phyloP scores from a whole-genome alignment of 441 rosid species.

The Theobroma grandiflorum region DNA sequence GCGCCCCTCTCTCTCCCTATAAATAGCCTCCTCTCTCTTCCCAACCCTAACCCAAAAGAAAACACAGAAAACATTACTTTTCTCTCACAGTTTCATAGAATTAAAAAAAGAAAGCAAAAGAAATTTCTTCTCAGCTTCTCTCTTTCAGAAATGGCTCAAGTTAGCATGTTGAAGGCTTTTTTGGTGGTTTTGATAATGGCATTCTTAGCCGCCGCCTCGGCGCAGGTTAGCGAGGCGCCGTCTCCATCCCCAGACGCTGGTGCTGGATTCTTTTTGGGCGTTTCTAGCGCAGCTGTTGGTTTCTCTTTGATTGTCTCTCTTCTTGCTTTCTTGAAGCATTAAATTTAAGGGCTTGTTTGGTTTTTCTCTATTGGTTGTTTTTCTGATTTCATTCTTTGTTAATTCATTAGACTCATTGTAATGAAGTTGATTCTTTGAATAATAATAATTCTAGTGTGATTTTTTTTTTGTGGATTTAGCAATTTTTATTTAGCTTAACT shows the following conservation, averaged over 20 bases:
- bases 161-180: conserved; percentile 27
- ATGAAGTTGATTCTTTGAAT: conserved; percentile 12
- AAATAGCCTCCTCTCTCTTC: neutral
- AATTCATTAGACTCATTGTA: neutral
- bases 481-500: neutral
- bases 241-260: conserved; percentile 34
- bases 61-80: neutral
- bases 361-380: neutral
- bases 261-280: conserved; percentile 33
- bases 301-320: conserved; percentile 37
- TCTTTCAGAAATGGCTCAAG: conserved; percentile 37
- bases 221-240: conserved; percentile 38
- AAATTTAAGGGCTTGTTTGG: neutral
- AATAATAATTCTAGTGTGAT: neutral
- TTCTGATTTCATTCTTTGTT: conserved; percentile 19
- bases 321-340: conserved; percentile 37
- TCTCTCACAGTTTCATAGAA: neutral
- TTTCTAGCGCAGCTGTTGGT: conserved; percentile 29
- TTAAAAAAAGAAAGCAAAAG: neutral
- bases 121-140: neutral
- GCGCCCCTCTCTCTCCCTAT: conserved; percentile 25
- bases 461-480: neutral
- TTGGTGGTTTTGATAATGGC: conserved; percentile 27
- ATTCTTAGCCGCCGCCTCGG: conserved; percentile 35
- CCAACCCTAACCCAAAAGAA: neutral